Evolutionary conservation across 768 basidiomycete genomes (phyloP), one percentile per base, ranked within the genome.

Genomic region (Mycena leptocephala): DNA sequence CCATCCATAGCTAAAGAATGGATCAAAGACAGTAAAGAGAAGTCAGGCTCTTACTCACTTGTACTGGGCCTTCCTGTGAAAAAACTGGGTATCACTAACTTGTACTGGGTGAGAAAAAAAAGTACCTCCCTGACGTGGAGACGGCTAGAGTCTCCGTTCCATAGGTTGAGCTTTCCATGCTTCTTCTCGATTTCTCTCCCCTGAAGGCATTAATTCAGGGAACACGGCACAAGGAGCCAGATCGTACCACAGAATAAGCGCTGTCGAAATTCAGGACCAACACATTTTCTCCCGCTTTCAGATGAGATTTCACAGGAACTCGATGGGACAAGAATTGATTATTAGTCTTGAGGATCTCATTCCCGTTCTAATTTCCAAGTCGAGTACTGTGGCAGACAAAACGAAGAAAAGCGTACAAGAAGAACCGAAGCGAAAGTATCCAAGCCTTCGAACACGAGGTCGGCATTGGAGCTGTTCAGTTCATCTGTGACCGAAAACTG

Each of bases 101-200:
- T n/a, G n/a, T n/a, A n/a, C n/a, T n/a, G n/a, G n/a, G n/a, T n/a
- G n/a, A n/a, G 35, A 37, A 37, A 37, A 37, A 13, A 37, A 37
- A 13, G 13, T 20, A 30, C 18, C 22, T 33, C 22, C 59, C 97
- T 91, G 28, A 97, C 95, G 81, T 97, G 96, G 35, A 98, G 87
- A 53, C 97, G 92, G 80, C 95, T 95, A 0, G 95, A 93, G 82
- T 98, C 96, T 11, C 98, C 97, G 80, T 98, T 99, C 97, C 96
- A 97, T 9, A 95, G 85, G 2, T 87, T 82, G 20, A 90, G 80
- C 82, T 93, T 95, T 18, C 88, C 90, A 69, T 94, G 87, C 33
- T 88, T 81, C 76, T 92, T 91, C 81, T 97, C 95, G 16, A 95
- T 86, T 62, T 92, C 90, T 80, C 93, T 92, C 32, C 96, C 97